A percentile compares a stretch with the other conserved stretches of the same genome.
Evolutionary conservation across 2,329 filamentous ascomycete species (phyloP).

Genomic region (Sphaceloma murrayae): DNA sequence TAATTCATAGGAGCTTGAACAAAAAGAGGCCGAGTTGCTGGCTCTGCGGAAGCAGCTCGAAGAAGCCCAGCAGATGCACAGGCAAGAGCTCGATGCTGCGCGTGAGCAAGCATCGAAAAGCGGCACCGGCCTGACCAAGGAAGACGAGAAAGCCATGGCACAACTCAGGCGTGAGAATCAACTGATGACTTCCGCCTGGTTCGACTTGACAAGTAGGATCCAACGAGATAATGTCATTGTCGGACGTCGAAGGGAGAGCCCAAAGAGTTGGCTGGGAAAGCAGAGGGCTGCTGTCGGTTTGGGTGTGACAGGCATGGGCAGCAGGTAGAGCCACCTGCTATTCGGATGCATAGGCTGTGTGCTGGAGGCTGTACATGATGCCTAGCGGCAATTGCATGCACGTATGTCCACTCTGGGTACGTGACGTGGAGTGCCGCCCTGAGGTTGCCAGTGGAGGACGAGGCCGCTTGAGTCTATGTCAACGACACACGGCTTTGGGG

Average conservation of each 20-base stretch:
- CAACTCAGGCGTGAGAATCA: conserved; percentile 68
- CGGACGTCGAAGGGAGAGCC: conserved; percentile 62
- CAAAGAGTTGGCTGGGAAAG: conserved; percentile 76
- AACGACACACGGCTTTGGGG: too few relatives aligned
- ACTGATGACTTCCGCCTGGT: conserved; percentile 76
- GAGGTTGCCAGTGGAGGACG: too few relatives aligned
- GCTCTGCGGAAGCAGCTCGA: conserved; percentile 14
- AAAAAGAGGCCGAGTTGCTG: conserved; percentile 1
- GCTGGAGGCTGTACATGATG: too few relatives aligned
- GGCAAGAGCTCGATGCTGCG: conserved; percentile 13
- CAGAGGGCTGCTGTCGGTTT: conserved; percentile 49
- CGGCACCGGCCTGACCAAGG: conserved; percentile 11
- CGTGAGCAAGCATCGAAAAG: conserved; percentile 1
- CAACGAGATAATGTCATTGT: conserved; percentile 77
- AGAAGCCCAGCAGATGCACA: conserved; percentile 16
- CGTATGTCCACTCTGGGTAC: too few relatives aligned
- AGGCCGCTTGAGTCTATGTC: too few relatives aligned
- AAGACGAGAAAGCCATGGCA: conserved; percentile 43
- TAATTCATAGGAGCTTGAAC: background rate
- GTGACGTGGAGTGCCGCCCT: too few relatives aligned
- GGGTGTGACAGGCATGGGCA: conserved; percentile 9
- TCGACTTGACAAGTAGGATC: conserved; percentile 66
- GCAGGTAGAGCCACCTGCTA: background rate
- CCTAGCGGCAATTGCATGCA: too few relatives aligned
- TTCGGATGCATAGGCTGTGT: too few relatives aligned